Evolutionary conservation across 1,139 yeast genomes (phyloP).

Genomic region (Saccharomyces hybrid): DNA sequence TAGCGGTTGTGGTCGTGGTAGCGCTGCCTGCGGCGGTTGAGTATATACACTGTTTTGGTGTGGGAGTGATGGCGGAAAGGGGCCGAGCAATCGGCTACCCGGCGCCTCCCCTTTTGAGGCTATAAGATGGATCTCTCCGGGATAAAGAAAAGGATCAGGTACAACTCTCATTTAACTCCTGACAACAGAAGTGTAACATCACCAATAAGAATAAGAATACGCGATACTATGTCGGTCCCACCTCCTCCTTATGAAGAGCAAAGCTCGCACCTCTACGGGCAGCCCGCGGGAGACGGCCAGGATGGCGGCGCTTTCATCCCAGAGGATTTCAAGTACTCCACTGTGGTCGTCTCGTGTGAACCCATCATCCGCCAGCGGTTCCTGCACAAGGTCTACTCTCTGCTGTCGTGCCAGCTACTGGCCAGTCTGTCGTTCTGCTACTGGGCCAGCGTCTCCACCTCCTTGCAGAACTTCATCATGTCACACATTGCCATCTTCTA

Average conservation of each 20-base stretch:
- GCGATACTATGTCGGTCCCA: slow-evolving; percentile 1
- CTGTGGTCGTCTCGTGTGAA: slow-evolving; percentile 71
- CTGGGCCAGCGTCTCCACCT: slow-evolving; percentile 42
- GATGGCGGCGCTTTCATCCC: slow-evolving; percentile 40
- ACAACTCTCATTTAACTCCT: neutral
- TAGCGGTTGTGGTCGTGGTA: neutral
- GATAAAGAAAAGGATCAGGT: neutral
- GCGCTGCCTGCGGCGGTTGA: neutral
- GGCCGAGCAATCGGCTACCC: neutral
- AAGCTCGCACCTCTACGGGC: slow-evolving; percentile 7
- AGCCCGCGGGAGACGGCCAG: slow-evolving; percentile 21
- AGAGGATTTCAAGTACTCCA: slow-evolving; percentile 81
- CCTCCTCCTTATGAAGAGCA: slow-evolving; percentile 2
- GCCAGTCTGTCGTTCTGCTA: slow-evolving; percentile 56
- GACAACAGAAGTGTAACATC: neutral
- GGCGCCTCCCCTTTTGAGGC: neutral
- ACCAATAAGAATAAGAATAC: neutral
- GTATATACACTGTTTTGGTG: neutral
- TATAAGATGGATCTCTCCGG: neutral
- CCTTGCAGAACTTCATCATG: slow-evolving; percentile 51
- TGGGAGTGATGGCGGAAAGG: neutral
- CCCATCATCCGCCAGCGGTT: slow-evolving; percentile 68
- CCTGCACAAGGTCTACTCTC: slow-evolving; percentile 69
- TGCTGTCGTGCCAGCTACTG: slow-evolving; percentile 57
- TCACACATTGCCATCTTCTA: slow-evolving; percentile 54